A percentile compares a stretch with the other conserved stretches of the same genome.
Conservation (phyloP, 306 rosid genomes). For the Glycine tomentella region DNA sequence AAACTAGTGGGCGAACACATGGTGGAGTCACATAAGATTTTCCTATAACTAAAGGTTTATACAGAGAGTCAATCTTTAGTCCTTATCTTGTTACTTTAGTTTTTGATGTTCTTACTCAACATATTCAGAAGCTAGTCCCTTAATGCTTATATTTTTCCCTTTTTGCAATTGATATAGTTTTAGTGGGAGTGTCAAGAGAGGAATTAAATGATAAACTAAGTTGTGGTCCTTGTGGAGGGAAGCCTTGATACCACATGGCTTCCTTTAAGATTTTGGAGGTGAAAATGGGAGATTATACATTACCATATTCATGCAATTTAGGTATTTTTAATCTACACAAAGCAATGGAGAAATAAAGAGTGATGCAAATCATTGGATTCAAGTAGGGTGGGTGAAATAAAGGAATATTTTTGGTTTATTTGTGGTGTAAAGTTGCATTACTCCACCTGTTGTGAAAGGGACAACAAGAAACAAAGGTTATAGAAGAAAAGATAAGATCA, state of each 20-base stretch:
- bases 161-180: neutral
- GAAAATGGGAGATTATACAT: neutral
- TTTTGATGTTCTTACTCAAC: neutral
- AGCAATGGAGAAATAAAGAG: conserved; percentile 5
- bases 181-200: neutral
- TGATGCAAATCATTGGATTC: neutral
- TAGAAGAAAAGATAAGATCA: conserved; percentile 7
- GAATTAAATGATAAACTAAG: conserved; percentile 1
- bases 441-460: neutral
- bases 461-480: neutral
- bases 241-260: neutral
- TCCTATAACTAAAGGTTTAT: neutral
- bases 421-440: neutral
- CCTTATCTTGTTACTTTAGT: neutral
- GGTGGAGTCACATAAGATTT: neutral
- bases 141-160: neutral
- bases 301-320: neutral
- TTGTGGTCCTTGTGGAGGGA: neutral
- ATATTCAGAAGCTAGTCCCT: neutral
- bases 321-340: neutral
- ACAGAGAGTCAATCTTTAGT: neutral
- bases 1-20: neutral
- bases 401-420: neutral
- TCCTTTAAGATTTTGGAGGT: neutral
- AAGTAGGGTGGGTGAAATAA: neutral